phyloP scores from a whole-genome alignment of 83 land plant genomes.

The Isoetes engelmannii region DNA sequence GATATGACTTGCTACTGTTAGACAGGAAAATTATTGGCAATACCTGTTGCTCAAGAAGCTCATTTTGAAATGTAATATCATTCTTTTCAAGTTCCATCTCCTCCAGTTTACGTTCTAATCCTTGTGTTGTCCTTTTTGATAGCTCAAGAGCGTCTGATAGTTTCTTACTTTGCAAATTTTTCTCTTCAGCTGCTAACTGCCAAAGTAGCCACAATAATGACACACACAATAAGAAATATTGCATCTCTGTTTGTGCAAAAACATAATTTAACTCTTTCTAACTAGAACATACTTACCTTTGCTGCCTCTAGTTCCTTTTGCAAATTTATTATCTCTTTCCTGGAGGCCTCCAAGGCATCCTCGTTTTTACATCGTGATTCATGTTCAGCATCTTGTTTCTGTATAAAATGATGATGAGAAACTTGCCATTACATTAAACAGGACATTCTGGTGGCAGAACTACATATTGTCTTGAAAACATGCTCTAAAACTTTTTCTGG shows the following conservation, averaged over 20 bases:
- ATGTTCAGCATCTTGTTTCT: too few species aligned
- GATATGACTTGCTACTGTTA: too few species aligned
- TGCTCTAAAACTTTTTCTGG: too few species aligned
- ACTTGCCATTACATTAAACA: too few species aligned
- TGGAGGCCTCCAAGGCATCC: constrained; percentile 3
- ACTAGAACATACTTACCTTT: background rate
- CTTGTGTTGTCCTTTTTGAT: background rate
- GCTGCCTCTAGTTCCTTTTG: constrained; percentile 10
- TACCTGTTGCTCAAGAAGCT: constrained; percentile 34
- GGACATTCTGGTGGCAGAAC: too few species aligned
- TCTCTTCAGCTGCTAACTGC: constrained; percentile 23
- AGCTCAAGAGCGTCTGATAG: constrained; percentile 17
- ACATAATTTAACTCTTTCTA: background rate
- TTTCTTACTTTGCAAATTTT: constrained; percentile 1
- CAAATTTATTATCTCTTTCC: background rate
- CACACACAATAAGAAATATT: too few species aligned
- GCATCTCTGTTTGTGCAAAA: too few species aligned
- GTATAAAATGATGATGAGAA: too few species aligned
- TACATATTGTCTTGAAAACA: too few species aligned
- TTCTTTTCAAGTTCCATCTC: constrained; percentile 15
- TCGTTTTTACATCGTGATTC: too few species aligned
- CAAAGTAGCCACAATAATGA: too few species aligned
- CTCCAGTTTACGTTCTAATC: constrained; percentile 18
- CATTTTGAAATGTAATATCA: constrained; percentile 19
- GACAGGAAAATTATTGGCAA: background rate